These are phyloP conservation scores for Hymenoscyphus infarciens DNA, from an alignment of 2,329 filamentous ascomycete genomes.

Conservation along the genomic window DNA sequence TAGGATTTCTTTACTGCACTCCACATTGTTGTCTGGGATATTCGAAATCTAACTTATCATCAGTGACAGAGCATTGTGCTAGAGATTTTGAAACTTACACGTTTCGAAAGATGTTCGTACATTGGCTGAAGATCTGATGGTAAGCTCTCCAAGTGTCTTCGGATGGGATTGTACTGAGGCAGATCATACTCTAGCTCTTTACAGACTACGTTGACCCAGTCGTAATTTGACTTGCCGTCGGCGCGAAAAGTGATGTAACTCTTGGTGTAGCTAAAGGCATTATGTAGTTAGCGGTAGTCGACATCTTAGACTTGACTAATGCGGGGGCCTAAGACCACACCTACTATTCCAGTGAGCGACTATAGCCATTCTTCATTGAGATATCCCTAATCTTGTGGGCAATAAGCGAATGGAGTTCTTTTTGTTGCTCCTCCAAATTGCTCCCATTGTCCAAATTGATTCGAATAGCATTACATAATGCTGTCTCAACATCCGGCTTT, in stretches of 20 bases:
- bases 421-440: constrained; percentile 2
- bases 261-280: neutral
- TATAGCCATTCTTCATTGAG: constrained; percentile 1
- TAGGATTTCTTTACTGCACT: constrained; percentile 6
- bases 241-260: constrained; percentile 6
- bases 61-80: neutral
- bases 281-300: neutral
- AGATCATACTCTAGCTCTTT: constrained; percentile 5
- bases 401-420: constrained; percentile 4
- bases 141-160: constrained; percentile 7
- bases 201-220: constrained; percentile 8
- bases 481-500: constrained; percentile 3
- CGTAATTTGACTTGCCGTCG: constrained; percentile 6
- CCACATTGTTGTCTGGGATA: neutral
- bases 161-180: constrained; percentile 1
- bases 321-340: neutral
- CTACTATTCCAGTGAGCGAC: constrained; percentile 6
- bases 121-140: constrained; percentile 10
- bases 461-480: neutral
- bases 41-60: neutral
- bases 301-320: neutral
- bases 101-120: constrained; percentile 7
- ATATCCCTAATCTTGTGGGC: neutral
- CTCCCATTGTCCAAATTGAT: constrained; percentile 8
- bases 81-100: neutral